Evolutionary conservation across 129 eudicot species (phyloP).

Genomic region (Kitagawia praeruptora): DNA sequence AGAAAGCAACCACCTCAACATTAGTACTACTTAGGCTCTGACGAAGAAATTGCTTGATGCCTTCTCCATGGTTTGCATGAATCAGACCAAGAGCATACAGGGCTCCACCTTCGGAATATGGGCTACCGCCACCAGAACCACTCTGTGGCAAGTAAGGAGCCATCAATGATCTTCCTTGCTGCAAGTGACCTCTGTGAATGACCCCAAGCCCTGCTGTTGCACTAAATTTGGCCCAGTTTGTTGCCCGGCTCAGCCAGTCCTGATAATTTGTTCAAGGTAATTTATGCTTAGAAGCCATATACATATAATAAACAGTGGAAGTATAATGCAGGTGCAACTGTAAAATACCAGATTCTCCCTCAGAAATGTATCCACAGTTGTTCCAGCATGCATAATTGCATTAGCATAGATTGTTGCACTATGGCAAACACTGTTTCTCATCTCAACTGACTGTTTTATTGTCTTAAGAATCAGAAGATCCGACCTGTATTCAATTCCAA

Average conservation of each 20-base stretch:
- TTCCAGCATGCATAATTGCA: slow-evolving; percentile 99
- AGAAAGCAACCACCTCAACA: slow-evolving; percentile 58
- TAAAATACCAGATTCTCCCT: slow-evolving; percentile 87
- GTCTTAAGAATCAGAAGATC: slow-evolving; percentile 94
- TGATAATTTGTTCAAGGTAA: slow-evolving; percentile 20
- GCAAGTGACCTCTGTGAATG: slow-evolving; percentile 84
- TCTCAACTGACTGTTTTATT: slow-evolving; percentile 92
- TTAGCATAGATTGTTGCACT: slow-evolving; percentile 96
- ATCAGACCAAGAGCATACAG: slow-evolving; percentile 88
- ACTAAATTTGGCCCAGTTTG: slow-evolving; percentile 97
- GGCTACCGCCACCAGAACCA: slow-evolving; percentile 91
- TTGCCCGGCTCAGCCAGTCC: slow-evolving; percentile 99
- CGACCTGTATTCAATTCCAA: slow-evolving; percentile 44
- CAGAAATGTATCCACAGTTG: slow-evolving; percentile 89
- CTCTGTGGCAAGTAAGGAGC: slow-evolving; percentile 97
- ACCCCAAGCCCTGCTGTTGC: slow-evolving; percentile 98
- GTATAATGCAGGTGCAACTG: background rate
- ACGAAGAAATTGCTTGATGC: slow-evolving; percentile 83
- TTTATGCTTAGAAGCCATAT: background rate
- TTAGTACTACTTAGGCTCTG: slow-evolving; percentile 84
- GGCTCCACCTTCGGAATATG: slow-evolving; percentile 98
- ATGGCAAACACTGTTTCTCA: slow-evolving; percentile 98
- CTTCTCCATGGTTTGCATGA: slow-evolving; percentile 99
- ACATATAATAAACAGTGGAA: background rate
- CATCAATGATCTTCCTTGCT: slow-evolving; percentile 97